These are phyloP conservation scores for Quercus phellos DNA, from an alignment of 331 rosid genomes.

Conservation along the genomic window DNA sequence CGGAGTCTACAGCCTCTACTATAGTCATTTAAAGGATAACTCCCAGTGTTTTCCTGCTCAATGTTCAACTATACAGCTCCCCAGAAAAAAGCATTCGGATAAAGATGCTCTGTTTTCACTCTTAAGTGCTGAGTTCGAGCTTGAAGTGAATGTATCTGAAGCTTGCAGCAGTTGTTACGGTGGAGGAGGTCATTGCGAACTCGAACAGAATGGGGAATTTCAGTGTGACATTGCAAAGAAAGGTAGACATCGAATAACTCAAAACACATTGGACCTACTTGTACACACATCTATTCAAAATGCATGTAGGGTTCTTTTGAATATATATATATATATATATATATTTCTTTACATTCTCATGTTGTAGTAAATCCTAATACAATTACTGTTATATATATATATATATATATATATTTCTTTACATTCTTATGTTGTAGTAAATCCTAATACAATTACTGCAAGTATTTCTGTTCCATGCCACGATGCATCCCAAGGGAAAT, in stretches of 20 bases:
- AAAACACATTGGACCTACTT: no score
- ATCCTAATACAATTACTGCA: no score
- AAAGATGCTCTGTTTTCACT: accelerated
- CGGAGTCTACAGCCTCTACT: background rate
- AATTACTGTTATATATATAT: no score
- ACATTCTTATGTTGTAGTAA: no score
- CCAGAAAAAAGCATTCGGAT: background rate
- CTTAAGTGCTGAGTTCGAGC: accelerated
- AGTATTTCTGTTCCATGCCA: no score
- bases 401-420: no score
- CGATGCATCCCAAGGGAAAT: no score
- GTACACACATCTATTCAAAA: no score
- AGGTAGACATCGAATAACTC: background rate
- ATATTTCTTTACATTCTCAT: no score
- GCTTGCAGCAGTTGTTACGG: accelerated
- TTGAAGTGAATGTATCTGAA: accelerated
- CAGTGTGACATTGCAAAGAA: background rate
- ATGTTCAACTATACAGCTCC: slow-evolving; percentile 1
- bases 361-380: no score
- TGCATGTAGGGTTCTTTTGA: no score
- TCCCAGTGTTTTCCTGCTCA: accelerated
- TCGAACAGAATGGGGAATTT: accelerated
- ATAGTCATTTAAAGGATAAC: accelerated
- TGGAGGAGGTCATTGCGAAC: background rate
- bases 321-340: no score